Base-by-base conservation (phyloP, 2,329 filamentous ascomycete genomes). In the Pyrenophora graminea region DNA sequence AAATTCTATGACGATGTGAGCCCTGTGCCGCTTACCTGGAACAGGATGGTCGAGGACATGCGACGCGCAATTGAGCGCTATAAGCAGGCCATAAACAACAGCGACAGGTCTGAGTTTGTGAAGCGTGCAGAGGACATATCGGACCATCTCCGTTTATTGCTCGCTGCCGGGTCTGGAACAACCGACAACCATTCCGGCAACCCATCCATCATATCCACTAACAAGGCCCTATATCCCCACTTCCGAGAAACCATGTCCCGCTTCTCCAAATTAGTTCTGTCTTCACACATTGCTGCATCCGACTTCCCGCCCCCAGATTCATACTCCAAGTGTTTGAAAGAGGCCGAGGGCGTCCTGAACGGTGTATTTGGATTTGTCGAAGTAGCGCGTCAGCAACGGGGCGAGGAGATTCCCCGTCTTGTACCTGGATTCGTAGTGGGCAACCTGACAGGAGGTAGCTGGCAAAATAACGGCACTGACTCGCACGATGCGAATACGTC, bases 161-260 rank as follows among this genome's bases (percentile, higher is more conserved):
- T 99, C n/a, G 92, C 92, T 25, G 94, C 94, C 48, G 94, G 92
- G 7, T 99, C 94, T 30, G 91, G 93, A 48, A 99, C 94, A 1
- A 99, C 94, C 0, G 94, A 99, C 75, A 99, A 99, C 69, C 94
- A 99, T 72, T 97, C 94, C 17, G 94, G 94, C 36, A 96, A 97
- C 63, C 94, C 94, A 4, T 97, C 94, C n/a, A 97, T 99, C 66
- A 99, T 99, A 53, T 97, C 92, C 6, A 95, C 91, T 4, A 99
- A 99, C 79, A 97, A 97, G 73, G 90, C 91, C 0, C 79, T 99
- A 13, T 97, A 97, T 69, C 94, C 94, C 19, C 92, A 97, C 74
- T 99, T 99, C 76, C 83, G 94, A 46, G 94, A 97, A 70, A 97
- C 97, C 87, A 99, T 99, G 94, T 97, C 94, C 38, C 92, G 96